Conservation (phyloP, 1,139 yeast genomes). For the Pichia sp. region DNA sequence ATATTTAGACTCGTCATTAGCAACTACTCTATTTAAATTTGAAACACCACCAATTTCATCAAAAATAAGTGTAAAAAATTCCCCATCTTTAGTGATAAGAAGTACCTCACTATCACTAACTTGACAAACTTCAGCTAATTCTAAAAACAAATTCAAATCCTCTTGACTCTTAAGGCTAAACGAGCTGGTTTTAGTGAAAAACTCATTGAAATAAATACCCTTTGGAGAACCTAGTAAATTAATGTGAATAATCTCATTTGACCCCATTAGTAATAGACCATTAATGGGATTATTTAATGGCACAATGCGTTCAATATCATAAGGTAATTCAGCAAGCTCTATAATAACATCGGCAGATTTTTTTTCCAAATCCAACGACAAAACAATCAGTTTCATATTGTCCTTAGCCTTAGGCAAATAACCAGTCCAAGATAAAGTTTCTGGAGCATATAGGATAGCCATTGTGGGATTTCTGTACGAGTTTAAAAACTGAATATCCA, state of each 20-base stretch:
- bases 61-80: slow-evolving; percentile 45
- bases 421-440: slow-evolving; percentile 72
- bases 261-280: slow-evolving; percentile 58
- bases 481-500: slow-evolving; percentile 62
- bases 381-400: slow-evolving; percentile 47
- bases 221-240: slow-evolving; percentile 75
- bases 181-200: slow-evolving; percentile 44
- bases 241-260: slow-evolving; percentile 71
- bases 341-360: slow-evolving; percentile 63
- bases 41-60: slow-evolving; percentile 32
- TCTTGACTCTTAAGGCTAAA: slow-evolving; percentile 48
- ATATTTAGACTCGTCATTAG: slow-evolving; percentile 19
- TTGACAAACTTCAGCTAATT: slow-evolving; percentile 46
- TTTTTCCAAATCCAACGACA: slow-evolving; percentile 61
- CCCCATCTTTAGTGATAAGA: slow-evolving; percentile 48
- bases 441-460: slow-evolving; percentile 58
- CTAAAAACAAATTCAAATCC: slow-evolving; percentile 49
- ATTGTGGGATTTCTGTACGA: slow-evolving; percentile 78
- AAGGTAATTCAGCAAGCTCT: slow-evolving; percentile 62
- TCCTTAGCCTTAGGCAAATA: slow-evolving; percentile 56
- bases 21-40: slow-evolving; percentile 20
- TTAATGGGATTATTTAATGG: slow-evolving; percentile 65
- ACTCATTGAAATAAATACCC: slow-evolving; percentile 62
- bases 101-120: slow-evolving; percentile 49
- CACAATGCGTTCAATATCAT: slow-evolving; percentile 59